phyloP scores from a whole-genome alignment of 768 basidiomycete genomes.

The Kwoniella shandongensis region DNA sequence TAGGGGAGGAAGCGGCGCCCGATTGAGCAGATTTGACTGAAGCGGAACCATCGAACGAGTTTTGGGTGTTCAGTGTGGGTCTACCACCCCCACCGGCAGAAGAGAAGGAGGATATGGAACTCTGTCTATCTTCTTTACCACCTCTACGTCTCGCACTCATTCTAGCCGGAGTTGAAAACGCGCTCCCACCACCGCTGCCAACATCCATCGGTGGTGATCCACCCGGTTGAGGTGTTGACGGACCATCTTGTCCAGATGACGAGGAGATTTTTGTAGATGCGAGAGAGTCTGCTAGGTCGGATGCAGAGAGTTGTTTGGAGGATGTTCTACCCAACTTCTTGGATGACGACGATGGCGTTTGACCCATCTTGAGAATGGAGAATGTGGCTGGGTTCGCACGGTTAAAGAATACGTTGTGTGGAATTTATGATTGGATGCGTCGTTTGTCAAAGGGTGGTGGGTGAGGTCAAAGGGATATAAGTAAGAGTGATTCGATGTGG shows the following conservation, averaged over 20 bases:
- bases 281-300: constrained; percentile 44
- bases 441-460: no score
- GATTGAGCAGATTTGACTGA: constrained; percentile 15
- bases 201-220: constrained; percentile 29
- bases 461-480: no score
- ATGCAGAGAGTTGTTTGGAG: constrained; percentile 49
- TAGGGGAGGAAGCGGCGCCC: constrained; percentile 6
- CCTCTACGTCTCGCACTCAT: constrained; percentile 17
- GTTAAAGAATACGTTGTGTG: no score
- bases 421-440: no score
- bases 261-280: constrained; percentile 30
- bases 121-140: constrained; percentile 11
- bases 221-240: constrained; percentile 6
- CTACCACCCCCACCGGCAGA: constrained; percentile 10
- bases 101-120: constrained; percentile 25
- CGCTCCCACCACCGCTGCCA: constrained; percentile 2
- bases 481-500: no score
- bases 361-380: constrained; percentile 35
- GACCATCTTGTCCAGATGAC: constrained; percentile 11
- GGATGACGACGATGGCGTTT: constrained; percentile 40
- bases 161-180: constrained; percentile 16
- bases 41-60: constrained; percentile 25
- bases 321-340: constrained; percentile 52
- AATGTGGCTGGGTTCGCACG: background rate
- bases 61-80: constrained; percentile 19